Base-by-base conservation (phyloP, 805 yeast species). In the Wickerhamiella vanderwaltii region DNA sequence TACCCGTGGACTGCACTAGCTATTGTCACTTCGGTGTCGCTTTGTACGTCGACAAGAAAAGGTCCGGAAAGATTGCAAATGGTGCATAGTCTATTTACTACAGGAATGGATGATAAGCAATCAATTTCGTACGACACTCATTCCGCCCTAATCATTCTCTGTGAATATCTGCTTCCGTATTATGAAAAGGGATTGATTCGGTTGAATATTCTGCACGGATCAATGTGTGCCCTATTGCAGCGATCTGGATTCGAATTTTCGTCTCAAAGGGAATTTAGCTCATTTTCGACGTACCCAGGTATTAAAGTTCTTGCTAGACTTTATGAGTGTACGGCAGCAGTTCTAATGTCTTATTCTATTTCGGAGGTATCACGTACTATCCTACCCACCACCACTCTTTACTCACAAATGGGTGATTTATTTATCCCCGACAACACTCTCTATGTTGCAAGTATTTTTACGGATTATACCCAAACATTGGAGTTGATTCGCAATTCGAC, bases 131-230 rank as follows among this genome's bases (percentile, higher is more conserved):
- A 23, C 29, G 47, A 44, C 23, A 19, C 41, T 3, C 46, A 39
- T 9, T 30, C 50, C 13, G 53, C 50, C 3, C 19, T 44, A 15
- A 41, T 52, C 4, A 30, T 50, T 3, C 19, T 49, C 11, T 46
- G 50, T 37, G 46, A 43, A 36, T 51, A 39, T 31, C 35, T 47
- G 1, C 32, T 53, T 23, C 46, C 46, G n/a, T 47, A 24, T 33
- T 37, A 31, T 5, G 52, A 45, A 6, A 46, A 48, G 17, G 51
- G 48, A 12, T 24, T 49, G 20, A 24, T 25, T 5, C 43, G 49
- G 3, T 43, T 53, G 18, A 35, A 48, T 9, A 35, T 32, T 9
- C 16, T 50, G 24, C 54, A 53, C 22, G 52, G 50, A 0, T 32
- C 45, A 12, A 43, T 34, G 39, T 19, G n/a, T 6, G 37, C 40